phyloP scores from a whole-genome alignment of 768 basidiomycete genomes.

The Coprinopsis cinerea region DNA sequence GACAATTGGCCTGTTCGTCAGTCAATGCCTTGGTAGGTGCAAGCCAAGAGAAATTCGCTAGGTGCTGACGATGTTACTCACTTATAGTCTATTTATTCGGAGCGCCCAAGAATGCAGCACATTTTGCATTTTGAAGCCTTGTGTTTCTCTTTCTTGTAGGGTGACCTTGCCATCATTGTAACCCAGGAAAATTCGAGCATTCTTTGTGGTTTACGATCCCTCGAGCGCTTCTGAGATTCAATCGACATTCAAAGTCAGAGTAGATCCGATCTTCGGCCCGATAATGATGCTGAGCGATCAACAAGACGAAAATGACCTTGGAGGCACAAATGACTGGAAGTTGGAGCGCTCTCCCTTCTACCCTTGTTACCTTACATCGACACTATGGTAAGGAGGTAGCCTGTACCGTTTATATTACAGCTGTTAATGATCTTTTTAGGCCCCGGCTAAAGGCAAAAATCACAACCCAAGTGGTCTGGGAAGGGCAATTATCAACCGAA shows the following conservation, averaged over 20 bases:
- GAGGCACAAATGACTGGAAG: not conserved
- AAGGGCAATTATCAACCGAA: conserved; percentile 90
- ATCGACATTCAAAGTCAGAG: too few species aligned
- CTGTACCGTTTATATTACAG: not conserved
- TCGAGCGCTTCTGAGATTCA: not conserved
- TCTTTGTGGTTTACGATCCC: too few species aligned
- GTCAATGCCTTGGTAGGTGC: conserved; percentile 55
- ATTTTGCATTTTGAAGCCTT: conserved; percentile 71
- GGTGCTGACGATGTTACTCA: not conserved
- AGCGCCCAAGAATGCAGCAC: conserved; percentile 61
- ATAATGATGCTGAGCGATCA: conserved; percentile 4
- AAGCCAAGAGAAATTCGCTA: not conserved
- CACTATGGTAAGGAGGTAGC: conserved; percentile 11
- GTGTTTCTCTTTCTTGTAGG: too few species aligned
- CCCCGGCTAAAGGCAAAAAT: conserved; percentile 49
- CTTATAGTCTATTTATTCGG: conserved; percentile 75
- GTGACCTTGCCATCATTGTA: too few species aligned
- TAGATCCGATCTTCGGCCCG: not conserved
- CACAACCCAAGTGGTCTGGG: conserved; percentile 81
- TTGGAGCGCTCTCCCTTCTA: not conserved
- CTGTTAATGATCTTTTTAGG: conserved; percentile 25
- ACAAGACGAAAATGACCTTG: conserved; percentile 2
- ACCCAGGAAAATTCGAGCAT: too few species aligned
- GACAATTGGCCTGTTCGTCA: conserved; percentile 78
- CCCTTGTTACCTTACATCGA: not conserved